Conservation (phyloP, 2,329 filamentous ascomycete genomes). For the Arthrobotrys megalospora region DNA sequence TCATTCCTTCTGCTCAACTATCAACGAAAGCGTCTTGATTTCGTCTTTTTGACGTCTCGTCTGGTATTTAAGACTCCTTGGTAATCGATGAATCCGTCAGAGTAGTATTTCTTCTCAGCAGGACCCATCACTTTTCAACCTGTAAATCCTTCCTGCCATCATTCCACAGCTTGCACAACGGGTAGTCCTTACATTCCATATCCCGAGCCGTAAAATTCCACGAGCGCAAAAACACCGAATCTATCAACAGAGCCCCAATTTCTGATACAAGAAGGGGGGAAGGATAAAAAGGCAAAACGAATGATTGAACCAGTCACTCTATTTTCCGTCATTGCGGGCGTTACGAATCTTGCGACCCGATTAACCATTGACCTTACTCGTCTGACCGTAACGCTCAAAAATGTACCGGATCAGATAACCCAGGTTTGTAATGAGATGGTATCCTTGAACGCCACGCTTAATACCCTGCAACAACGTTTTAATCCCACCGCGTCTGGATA, state of each 20-base stretch:
- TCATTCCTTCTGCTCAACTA: slow-evolving; percentile 22
- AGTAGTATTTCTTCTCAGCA: slow-evolving; percentile 55
- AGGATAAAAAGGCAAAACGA: slow-evolving; percentile 11
- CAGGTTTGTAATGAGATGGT: slow-evolving; percentile 61
- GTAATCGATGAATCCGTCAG: slow-evolving; percentile 60
- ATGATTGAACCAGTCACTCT: slow-evolving; percentile 60
- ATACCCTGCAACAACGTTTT: slow-evolving; percentile 56
- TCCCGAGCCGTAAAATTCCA: slow-evolving; percentile 34
- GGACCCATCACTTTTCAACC: slow-evolving; percentile 29
- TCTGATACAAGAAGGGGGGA: slow-evolving; percentile 31
- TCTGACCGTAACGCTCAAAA: slow-evolving; percentile 56
- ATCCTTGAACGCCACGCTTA: slow-evolving; percentile 55
- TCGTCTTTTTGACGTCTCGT: slow-evolving; percentile 52
- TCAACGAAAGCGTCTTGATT: slow-evolving; percentile 50
- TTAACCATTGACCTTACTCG: slow-evolving; percentile 59
- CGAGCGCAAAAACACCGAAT: slow-evolving; percentile 29
- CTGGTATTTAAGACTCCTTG: slow-evolving; percentile 43
- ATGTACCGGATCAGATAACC: slow-evolving; percentile 61
- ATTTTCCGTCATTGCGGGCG: slow-evolving; percentile 55
- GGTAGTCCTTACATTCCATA: slow-evolving; percentile 52
- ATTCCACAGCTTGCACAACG: slow-evolving; percentile 48
- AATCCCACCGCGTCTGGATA: slow-evolving; percentile 55
- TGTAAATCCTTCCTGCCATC: slow-evolving; percentile 46
- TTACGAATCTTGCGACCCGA: slow-evolving; percentile 57
- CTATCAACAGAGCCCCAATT: slow-evolving; percentile 18